Conservation (phyloP, 495 filamentous ascomycete genomes). For the Hyaloscypha hepaticicola region DNA sequence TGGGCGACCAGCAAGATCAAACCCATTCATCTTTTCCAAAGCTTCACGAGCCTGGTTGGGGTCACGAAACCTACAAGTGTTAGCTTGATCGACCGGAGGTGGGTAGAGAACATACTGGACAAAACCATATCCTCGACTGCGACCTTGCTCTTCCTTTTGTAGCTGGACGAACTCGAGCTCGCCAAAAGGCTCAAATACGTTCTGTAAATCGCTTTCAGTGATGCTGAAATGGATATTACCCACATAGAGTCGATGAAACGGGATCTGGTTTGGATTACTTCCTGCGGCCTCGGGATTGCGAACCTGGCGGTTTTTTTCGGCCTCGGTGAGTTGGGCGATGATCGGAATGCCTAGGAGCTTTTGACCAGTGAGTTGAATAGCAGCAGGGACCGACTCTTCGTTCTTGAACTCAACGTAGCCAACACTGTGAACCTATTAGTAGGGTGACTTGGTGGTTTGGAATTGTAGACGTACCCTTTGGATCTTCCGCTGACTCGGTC, state of each 20-base stretch:
- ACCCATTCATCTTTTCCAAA: constrained; percentile 98
- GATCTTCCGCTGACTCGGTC: constrained; percentile 94
- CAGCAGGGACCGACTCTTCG: constrained; percentile 89
- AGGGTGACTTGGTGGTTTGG: background rate
- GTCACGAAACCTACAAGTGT: constrained; percentile 73
- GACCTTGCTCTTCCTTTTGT: constrained; percentile 88
- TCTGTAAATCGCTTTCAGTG: constrained; percentile 92
- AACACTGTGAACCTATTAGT: constrained; percentile 63
- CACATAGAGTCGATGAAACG: constrained; percentile 98
- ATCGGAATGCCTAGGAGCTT: constrained; percentile 98
- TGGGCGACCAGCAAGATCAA: constrained; percentile 94
- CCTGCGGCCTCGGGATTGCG: constrained; percentile 72
- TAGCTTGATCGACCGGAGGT: constrained; percentile 3
- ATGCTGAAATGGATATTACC: constrained; percentile 99
- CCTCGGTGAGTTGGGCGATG: constrained; percentile 97
- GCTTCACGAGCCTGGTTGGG: constrained; percentile 89
- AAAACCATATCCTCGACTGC: constrained; percentile 96
- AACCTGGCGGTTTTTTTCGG: constrained; percentile 98
- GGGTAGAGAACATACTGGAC: constrained; percentile 76
- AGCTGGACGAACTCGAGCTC: constrained; percentile 97
- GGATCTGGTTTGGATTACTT: constrained; percentile 69
- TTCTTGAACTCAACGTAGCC: constrained; percentile 99
- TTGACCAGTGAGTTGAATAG: constrained; percentile 98
- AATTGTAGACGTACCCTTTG: constrained; percentile 70
- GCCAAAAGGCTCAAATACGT: constrained; percentile 97